These are phyloP conservation scores for Polyporus arcularius DNA, from an alignment of 768 basidiomycete species.

Conservation along the genomic window DNA sequence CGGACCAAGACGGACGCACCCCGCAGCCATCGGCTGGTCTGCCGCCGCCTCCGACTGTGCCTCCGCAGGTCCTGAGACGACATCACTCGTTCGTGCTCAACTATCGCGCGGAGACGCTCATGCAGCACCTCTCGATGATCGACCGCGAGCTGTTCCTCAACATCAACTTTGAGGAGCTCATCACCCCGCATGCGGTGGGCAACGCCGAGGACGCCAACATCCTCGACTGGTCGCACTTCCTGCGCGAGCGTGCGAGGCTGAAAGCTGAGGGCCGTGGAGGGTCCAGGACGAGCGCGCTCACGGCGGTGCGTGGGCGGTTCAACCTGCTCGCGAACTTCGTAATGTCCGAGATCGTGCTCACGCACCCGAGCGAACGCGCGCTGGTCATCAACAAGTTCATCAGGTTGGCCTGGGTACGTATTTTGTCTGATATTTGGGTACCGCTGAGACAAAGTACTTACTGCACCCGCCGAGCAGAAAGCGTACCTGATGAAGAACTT, in stretches of 20 bases:
- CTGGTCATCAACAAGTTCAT: slow-evolving; percentile 77
- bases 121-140: slow-evolving; percentile 83
- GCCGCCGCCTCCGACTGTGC: slow-evolving; percentile 3
- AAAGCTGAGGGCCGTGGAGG: slow-evolving; percentile 60
- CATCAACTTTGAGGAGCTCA: slow-evolving; percentile 87
- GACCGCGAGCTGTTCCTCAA: slow-evolving; percentile 85
- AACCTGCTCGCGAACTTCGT: slow-evolving; percentile 84
- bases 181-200: slow-evolving; percentile 68
- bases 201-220: slow-evolving; percentile 63
- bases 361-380: slow-evolving; percentile 64
- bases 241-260: slow-evolving; percentile 72
- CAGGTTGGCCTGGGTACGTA: slow-evolving; percentile 79
- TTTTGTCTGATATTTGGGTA: background rate
- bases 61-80: slow-evolving; percentile 29
- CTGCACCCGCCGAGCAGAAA: slow-evolving; percentile 52
- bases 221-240: slow-evolving; percentile 81
- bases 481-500: slow-evolving; percentile 78
- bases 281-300: slow-evolving; percentile 70
- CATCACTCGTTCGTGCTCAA: slow-evolving; percentile 76
- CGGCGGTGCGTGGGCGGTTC: slow-evolving; percentile 77
- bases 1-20: slow-evolving; percentile 19
- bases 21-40: slow-evolving; percentile 9
- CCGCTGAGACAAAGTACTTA: background rate
- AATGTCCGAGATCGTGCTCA: slow-evolving; percentile 77
- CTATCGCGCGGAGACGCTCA: slow-evolving; percentile 60